phyloP scores from a whole-genome alignment of 768 basidiomycete species.

The Lentinula detonsa region DNA sequence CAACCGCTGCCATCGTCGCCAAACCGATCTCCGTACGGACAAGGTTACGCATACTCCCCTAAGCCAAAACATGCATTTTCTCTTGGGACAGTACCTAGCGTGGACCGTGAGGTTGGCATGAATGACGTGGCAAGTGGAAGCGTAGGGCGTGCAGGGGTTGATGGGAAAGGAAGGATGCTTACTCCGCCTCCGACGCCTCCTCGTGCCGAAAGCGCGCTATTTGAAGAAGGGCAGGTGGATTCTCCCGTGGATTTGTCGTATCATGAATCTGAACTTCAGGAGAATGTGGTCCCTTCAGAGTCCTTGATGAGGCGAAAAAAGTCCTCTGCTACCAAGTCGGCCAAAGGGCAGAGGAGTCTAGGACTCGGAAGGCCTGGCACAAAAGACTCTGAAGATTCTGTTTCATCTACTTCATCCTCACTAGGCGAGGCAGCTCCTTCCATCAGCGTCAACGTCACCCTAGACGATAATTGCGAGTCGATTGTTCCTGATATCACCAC shows the following conservation, averaged over 20 bases:
- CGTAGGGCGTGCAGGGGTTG: too few species aligned
- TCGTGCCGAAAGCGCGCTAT: background rate
- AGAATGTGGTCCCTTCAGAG: background rate
- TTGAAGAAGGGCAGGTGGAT: background rate
- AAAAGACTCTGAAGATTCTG: background rate
- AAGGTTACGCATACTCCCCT: background rate
- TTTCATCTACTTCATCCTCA: background rate
- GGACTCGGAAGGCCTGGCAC: constrained; percentile 1
- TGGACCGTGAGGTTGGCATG: background rate
- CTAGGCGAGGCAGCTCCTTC: background rate
- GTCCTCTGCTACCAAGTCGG: background rate
- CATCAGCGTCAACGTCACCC: background rate
- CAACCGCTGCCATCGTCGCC: background rate
- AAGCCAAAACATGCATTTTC: constrained; percentile 3
- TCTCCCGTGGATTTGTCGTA: background rate
- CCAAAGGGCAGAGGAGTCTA: background rate
- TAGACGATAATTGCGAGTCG: background rate
- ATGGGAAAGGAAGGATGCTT: background rate
- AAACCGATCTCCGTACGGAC: background rate
- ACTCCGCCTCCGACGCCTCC: constrained; percentile 2
- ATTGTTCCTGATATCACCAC: background rate
- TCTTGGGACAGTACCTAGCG: background rate
- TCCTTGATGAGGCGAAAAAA: background rate
- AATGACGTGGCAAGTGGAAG: background rate
- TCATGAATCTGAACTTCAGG: background rate